Evolutionary conservation across 1,139 yeast species (phyloP).

Genomic region (Zygotorulaspora mrakii): DNA sequence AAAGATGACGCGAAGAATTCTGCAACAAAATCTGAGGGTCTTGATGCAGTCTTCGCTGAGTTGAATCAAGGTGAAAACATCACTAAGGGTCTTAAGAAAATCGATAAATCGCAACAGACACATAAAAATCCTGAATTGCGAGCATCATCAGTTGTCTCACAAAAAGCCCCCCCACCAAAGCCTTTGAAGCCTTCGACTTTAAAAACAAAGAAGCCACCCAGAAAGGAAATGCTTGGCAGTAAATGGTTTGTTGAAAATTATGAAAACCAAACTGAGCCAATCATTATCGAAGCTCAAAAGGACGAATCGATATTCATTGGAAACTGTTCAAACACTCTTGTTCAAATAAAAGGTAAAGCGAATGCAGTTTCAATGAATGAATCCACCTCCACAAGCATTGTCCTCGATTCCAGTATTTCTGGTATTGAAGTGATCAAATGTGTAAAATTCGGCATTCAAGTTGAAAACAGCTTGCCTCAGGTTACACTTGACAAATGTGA

Average conservation of each 20-base stretch:
- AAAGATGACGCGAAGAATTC: too few species aligned
- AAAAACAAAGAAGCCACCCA: conserved; percentile 61
- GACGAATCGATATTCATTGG: conserved; percentile 89
- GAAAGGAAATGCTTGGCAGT: conserved; percentile 75
- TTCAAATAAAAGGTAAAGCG: conserved; percentile 87
- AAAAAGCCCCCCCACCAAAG: conserved; percentile 44
- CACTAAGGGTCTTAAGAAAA: conserved; percentile 84
- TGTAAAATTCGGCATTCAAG: conserved; percentile 76
- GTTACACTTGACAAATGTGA: conserved; percentile 85
- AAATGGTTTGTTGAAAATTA: conserved; percentile 87
- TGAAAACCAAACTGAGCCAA: conserved; percentile 51
- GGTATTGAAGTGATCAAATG: conserved; percentile 87
- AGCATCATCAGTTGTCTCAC: conserved; percentile 42
- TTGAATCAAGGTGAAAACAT: conserved; percentile 80
- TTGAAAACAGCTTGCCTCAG: conserved; percentile 74
- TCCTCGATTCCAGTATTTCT: conserved; percentile 79
- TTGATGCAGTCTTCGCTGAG: conserved; percentile 89
- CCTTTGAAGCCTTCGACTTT: conserved; percentile 73
- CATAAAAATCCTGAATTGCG: conserved; percentile 88
- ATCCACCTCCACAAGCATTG: conserved; percentile 67
- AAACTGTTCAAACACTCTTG: conserved; percentile 65
- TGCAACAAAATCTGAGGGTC: conserved; percentile 56
- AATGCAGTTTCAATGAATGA: conserved; percentile 81
- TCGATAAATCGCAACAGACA: conserved; percentile 89
- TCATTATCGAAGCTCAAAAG: conserved; percentile 73